Base-by-base conservation (phyloP, 1,284 basidiomycete genomes). In the Irpex rosettiformis region DNA sequence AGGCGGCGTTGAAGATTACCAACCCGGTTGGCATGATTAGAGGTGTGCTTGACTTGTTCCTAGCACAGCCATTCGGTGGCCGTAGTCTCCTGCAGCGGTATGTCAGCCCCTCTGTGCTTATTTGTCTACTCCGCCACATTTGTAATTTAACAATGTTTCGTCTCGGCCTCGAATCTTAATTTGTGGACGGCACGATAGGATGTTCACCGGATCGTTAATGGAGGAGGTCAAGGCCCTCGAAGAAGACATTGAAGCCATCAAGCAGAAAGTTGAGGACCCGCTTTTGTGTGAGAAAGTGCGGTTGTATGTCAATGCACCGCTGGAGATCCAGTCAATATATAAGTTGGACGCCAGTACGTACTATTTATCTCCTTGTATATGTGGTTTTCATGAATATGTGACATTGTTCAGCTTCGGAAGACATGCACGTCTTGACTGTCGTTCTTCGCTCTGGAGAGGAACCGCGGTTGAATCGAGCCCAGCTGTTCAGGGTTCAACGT, bases 11-110 rank as follows among this genome's bases (percentile, higher is more conserved):
- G 62, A 91, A 86, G 72, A 92, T 99, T 64, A 96, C 93, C 58
- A 99, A 98, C 72, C 96, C 96, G 1, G 89, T 99, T 64, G 85
- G 87, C 13, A 99, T 99, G 96, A 95, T 99, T 66, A 84, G 96
- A 64, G 84, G 85, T 73, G 82, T 98, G 2, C 79, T 99, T 57
- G 97, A 99, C 68, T 82, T 99, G 40, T 99, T 99, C 78, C 82
- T 98, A n/a, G 97, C 96, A 1, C 89, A 96, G 67, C 97, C 97
- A 0, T 99, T 99, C 70, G 96, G 96, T 6, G 93, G 94, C 4
- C 86, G 86, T 62, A 96, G 93, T 71, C 79, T 99, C 27, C 77
- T 97, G 13, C 96, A 98, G 71, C 79, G 93, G 92, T 90, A 63
- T 53, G 74, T 60, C 21, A 6, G 10, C 30, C 7, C 45, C 24